Evolutionary conservation across 805 yeast genomes (phyloP).

Genomic region (Wickerhamomyces pijperi): DNA sequence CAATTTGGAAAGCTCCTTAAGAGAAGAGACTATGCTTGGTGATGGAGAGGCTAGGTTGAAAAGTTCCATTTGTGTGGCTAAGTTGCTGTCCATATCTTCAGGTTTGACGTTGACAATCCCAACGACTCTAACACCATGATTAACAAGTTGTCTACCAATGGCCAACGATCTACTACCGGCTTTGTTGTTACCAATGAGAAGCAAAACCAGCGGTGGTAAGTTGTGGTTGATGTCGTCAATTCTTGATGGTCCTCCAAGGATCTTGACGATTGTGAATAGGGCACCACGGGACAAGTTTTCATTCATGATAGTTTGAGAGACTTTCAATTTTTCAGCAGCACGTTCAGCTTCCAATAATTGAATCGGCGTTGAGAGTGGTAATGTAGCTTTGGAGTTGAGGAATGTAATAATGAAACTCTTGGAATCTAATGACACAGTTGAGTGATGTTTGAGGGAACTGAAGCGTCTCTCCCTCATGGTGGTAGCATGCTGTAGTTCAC

Average conservation of each 20-base stretch:
- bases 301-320: constrained; percentile 31
- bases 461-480: not conserved
- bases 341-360: constrained; percentile 72
- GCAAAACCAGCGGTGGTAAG: constrained; percentile 64
- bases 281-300: constrained; percentile 67
- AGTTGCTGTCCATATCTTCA: constrained; percentile 17
- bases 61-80: constrained; percentile 39
- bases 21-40: constrained; percentile 24
- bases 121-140: constrained; percentile 62
- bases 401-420: constrained; percentile 8
- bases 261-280: constrained; percentile 43
- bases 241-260: constrained; percentile 62
- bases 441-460: constrained; percentile 7
- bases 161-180: constrained; percentile 71
- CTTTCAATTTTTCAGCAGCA: constrained; percentile 40
- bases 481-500: constrained; percentile 3
- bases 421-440: constrained; percentile 4
- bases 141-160: constrained; percentile 67
- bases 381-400: constrained; percentile 14
- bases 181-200: constrained; percentile 62
- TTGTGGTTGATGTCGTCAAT: constrained; percentile 60
- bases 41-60: constrained; percentile 65
- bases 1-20: constrained; percentile 24
- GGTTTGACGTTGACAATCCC: constrained; percentile 9
- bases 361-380: constrained; percentile 64